phyloP scores from a whole-genome alignment of 495 filamentous ascomycete species.

The Talaromyces wortmannii region DNA sequence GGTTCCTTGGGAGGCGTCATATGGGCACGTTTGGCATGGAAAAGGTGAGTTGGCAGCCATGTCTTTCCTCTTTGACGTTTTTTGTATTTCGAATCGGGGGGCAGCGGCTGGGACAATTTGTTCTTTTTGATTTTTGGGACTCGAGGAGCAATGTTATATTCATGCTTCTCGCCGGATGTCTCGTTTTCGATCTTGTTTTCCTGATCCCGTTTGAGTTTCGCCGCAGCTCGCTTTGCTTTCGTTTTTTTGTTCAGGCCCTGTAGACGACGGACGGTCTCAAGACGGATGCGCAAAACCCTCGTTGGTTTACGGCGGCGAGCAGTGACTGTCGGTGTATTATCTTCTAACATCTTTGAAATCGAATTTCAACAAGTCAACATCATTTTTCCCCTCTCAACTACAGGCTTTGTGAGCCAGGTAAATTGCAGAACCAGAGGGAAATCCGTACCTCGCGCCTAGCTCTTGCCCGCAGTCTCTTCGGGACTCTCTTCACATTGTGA shows the following conservation, averaged over 20 bases:
- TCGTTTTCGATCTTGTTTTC: slow-evolving; percentile 22
- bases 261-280: slow-evolving; percentile 72
- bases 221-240: slow-evolving; percentile 38
- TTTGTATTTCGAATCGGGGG: slow-evolving; percentile 62
- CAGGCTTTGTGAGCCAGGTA: neutral
- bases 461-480: slow-evolving; percentile 62
- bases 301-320: slow-evolving; percentile 64
- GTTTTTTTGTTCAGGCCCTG: slow-evolving; percentile 52
- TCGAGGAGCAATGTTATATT: slow-evolving; percentile 35
- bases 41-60: slow-evolving; percentile 93
- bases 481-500: slow-evolving; percentile 92
- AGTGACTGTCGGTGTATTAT: slow-evolving; percentile 84
- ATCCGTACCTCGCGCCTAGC: slow-evolving; percentile 60
- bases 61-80: slow-evolving; percentile 85
- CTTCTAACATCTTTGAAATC: slow-evolving; percentile 60
- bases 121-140: slow-evolving; percentile 67
- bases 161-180: slow-evolving; percentile 18
- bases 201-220: slow-evolving; percentile 25
- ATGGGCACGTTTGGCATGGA: slow-evolving; percentile 83
- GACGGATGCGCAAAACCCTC: slow-evolving; percentile 65
- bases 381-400: neutral
- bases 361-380: neutral
- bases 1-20: slow-evolving; percentile 75
- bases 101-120: slow-evolving; percentile 57
- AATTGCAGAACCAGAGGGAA: neutral